Evolutionary conservation across 352 stramenopile genomes (phyloP), one percentile per base, ranked within the genome.

Genomic region (Globisporangium nunn): DNA sequence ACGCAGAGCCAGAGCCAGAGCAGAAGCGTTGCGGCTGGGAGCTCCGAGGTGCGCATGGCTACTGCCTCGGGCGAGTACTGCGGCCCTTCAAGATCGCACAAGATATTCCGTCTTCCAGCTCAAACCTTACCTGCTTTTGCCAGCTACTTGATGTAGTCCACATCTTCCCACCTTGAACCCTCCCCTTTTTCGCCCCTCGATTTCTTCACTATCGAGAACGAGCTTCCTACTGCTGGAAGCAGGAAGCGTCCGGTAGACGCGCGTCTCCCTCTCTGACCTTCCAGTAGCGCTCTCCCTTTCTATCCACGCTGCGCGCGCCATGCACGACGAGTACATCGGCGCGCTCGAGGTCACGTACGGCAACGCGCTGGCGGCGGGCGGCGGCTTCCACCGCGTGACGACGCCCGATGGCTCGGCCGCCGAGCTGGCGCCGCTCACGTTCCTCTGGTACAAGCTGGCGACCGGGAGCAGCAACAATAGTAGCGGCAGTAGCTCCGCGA

Each of bases 331-430:
- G 68, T 85, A 74, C 62, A 75, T 95, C 50, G 72, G 66, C 46
- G 75, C 59, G 47, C 63, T 95, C 5, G 85, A 95, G 62, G 79
- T 95, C 54, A 95, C 85, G 52, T 95, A 95, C 61, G 85, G 84
- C 60, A 85, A 93, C 57, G 85, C 85, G 57, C 78, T 95, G 18
- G 85, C 81, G 15, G 81, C 66, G 39, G 83, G 83, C 33, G 81
- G 81, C 48, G 72, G 79, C 52, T 95, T 89, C 68, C 85, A 90
- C 60, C 85, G 85, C 58, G 85, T 93, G 28, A 95, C 85, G 51
- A 91, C 72, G 6, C 70, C 71, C 44, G 76, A 88, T 40, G 83
- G 85, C 41, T 75, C 54, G 14, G 85, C 85, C 17, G 85, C 85
- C 23, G 85, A 95, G 69, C 66, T 95, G 58, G 67, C 85, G 59